Evolutionary conservation across 1,139 yeast genomes (phyloP).

Genomic region (Kodamaea fungicola): DNA sequence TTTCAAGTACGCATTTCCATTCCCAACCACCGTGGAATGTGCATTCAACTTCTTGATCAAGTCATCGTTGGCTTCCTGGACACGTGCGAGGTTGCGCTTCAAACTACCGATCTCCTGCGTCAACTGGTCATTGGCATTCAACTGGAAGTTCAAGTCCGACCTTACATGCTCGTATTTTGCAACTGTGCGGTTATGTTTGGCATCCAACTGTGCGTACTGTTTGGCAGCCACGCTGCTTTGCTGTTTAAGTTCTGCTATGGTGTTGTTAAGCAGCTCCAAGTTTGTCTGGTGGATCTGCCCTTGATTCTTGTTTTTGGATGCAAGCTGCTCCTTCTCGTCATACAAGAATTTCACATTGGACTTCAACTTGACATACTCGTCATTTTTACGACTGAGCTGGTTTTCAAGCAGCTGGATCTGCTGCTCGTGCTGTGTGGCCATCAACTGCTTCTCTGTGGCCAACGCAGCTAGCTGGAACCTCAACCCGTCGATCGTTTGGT

Average conservation of each 20-base stretch:
- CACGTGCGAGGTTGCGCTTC: constrained; percentile 18
- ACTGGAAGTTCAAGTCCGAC: constrained; percentile 29
- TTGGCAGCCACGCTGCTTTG: constrained; percentile 16
- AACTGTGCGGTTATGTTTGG: constrained; percentile 21
- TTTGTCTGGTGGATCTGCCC: constrained; percentile 41
- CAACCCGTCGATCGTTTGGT: constrained; percentile 7
- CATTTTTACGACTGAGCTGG: constrained; percentile 28
- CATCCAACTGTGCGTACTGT: constrained; percentile 19
- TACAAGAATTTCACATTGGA: constrained; percentile 56
- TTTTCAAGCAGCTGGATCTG: constrained; percentile 27
- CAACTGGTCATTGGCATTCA: constrained; percentile 28
- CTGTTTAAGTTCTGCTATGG: constrained; percentile 15
- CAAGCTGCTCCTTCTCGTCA: constrained; percentile 53
- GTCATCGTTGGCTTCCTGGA: constrained; percentile 39
- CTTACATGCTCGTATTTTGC: constrained; percentile 29
- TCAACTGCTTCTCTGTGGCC: constrained; percentile 31
- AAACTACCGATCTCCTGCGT: constrained; percentile 20
- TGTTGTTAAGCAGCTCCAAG: constrained; percentile 34
- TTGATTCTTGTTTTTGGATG: constrained; percentile 47
- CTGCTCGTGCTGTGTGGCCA: constrained; percentile 31
- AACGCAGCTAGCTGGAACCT: constrained; percentile 29
- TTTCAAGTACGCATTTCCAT: constrained; percentile 10
- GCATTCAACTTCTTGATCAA: constrained; percentile 42
- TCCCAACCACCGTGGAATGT: constrained; percentile 5
- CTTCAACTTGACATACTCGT: constrained; percentile 37